Evolutionary conservation across 2,329 filamentous ascomycete species (phyloP), one percentile per base, ranked within the genome.

Genomic region (Exserohilum rostratum): DNA sequence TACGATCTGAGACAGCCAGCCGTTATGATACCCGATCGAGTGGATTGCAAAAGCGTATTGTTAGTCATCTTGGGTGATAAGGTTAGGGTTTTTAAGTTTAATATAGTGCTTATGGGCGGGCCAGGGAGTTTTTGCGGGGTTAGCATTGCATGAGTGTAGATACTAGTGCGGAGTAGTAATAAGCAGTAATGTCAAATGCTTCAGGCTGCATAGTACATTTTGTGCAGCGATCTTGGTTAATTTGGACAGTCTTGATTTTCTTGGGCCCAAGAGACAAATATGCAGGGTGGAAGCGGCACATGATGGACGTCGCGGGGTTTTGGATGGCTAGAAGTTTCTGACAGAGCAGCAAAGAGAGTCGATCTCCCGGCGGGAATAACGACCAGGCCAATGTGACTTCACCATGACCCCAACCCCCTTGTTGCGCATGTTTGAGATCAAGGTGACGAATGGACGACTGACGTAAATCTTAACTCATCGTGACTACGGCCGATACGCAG

Each of bases 1-100:
- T 71, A 27, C 66, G 69, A 53, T 52, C 46, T 6, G 53, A 67
- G 50, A 57, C 62, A 40, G 44, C 58, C 12, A 29, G 9, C 1
- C n/a, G 17, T 10, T 20, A 25, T 18, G 46, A 55, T 43, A 57
- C 40, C 9, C 50, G 22, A 34, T 61, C 50, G 51, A 50, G 43
- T 43, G 47, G 56, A 22, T 47, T 60, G 33, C 61, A 56, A 27
- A 57, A 49, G 30, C 44, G 51, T 29, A 30, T 67, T 10, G 30
- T 63, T 31, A 43, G 53, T 34, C 47, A 39, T 33, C 39, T 68
- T 44, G 62, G 52, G 42, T 55, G 51, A 42, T 18, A 9, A 38
- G n/a, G 40, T 15, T 29, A 20, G 9, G 38, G 40, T 33, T 40
- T 22, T 40, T 22, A 15, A 35, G 11, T 31, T 18, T 17, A 13